A percentile compares a stretch with the other conserved stretches of the same genome.
These are phyloP conservation scores for Zygosaccharomyces rouxii DNA, from an alignment of 805 yeast genomes.

Conservation along the genomic window DNA sequence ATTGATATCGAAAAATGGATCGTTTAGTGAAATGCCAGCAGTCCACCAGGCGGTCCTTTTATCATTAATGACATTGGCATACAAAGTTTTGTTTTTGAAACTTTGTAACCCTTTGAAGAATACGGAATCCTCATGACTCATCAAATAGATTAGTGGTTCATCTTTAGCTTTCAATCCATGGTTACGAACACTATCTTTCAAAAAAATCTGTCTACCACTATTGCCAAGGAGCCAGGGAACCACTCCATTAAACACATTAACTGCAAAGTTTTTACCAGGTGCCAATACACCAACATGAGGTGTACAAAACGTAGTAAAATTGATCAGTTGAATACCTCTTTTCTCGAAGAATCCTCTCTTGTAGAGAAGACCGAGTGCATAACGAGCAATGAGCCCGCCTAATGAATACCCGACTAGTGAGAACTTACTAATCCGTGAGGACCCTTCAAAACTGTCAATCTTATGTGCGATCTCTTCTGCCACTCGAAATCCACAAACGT, in stretches of 20 bases:
- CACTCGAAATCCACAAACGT: conserved; percentile 74
- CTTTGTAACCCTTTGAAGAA: conserved; percentile 52
- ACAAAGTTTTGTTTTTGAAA: conserved; percentile 54
- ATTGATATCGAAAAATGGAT: conserved; percentile 50
- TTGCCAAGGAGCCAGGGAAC: conserved; percentile 64
- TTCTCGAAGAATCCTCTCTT: conserved; percentile 47
- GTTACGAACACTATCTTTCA: conserved; percentile 42
- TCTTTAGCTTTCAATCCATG: conserved; percentile 10
- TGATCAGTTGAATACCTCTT: conserved; percentile 48
- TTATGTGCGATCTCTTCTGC: conserved; percentile 56
- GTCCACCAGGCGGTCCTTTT: conserved; percentile 82
- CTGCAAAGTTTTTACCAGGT: conserved; percentile 50
- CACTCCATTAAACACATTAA: conserved; percentile 54
- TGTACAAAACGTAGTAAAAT: conserved; percentile 59
- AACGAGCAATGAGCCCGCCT: conserved; percentile 79
- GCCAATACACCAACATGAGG: conserved; percentile 67
- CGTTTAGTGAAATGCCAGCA: conserved; percentile 58
- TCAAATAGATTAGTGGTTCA: conserved; percentile 54
- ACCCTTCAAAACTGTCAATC: conserved; percentile 29
- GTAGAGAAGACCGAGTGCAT: conserved; percentile 67
- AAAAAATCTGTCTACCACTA: conserved; percentile 71
- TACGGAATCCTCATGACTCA: conserved; percentile 60
- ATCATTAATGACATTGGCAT: conserved; percentile 77
- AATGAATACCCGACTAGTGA: conserved; percentile 79
- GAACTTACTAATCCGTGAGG: conserved; percentile 51